Base-by-base conservation (phyloP, 192 early-diverging fungal species). In the Piromyces finnis region DNA sequence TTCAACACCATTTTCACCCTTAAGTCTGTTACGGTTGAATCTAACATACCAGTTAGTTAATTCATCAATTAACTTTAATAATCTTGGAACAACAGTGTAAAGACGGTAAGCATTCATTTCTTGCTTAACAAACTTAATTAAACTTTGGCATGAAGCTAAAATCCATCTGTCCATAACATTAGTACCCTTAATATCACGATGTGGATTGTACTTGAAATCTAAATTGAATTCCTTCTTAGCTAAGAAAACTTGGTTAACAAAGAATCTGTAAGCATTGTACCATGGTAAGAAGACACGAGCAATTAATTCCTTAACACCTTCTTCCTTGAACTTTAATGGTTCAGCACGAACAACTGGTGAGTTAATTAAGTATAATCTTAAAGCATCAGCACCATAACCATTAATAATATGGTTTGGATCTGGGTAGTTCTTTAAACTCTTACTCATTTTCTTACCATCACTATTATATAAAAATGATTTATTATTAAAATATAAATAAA, bases 381-480 rank as follows among this genome's bases (percentile, higher is more conserved):
- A 88, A 41, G 95, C 91, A 85, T 99, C 98, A 77, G 97, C 96
- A 82, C 98, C 98, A 87, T 94, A 96, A 78, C 88, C 85, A 81
- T 97, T 84, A 81, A 99, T 87, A 78, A 99, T 87, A 30, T 89
- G 78, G 80, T 79, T 90, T 32, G 97, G 97, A 81, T 97, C 95
- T 16, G 98, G 96, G 85, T 99, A 99, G 90, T 99, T 99, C 91
- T 98, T 95, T 77, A 97, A 88, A 79, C 94, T 89, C 90, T 99
- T 99, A 84, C 92, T 93, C 98, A 99, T 99, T 88, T 99, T 99
- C 87, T 98, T 98, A 83, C 98, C 98, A 82, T 99, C 98, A n/a
- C 88, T 90, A 78, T n/a, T n/a, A n/a, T 39, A 77, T 14, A 37
- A 14, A 37, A 37, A 14, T 37, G 5, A 14, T 12, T 37, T 37